phyloP scores from a whole-genome alignment of 441 rosid genomes.

The Pelargonium myrrhifolium region DNA sequence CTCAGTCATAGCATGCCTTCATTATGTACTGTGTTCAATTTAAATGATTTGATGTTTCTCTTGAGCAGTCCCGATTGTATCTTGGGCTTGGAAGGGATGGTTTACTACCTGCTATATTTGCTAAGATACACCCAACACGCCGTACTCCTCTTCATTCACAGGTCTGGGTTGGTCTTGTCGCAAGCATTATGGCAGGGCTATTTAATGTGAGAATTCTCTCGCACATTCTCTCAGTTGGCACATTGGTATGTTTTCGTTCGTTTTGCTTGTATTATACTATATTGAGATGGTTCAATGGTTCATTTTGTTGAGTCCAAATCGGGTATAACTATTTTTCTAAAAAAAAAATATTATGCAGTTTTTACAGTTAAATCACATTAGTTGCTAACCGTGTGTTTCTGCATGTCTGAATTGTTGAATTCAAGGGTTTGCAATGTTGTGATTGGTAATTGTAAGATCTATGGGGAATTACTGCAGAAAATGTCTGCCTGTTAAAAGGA shows the following conservation, averaged over 20 bases:
- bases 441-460: background rate
- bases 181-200: slow-evolving; percentile 67
- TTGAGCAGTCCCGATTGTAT: slow-evolving; percentile 76
- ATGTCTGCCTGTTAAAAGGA: slow-evolving; percentile 3
- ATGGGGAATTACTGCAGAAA: slow-evolving; percentile 4
- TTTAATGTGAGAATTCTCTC: slow-evolving; percentile 79
- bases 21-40: slow-evolving; percentile 11
- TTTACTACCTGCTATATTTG: slow-evolving; percentile 57
- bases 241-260: slow-evolving; percentile 52
- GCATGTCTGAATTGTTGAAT: no score
- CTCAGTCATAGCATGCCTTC: slow-evolving; percentile 13
- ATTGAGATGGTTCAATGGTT: background rate
- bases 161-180: slow-evolving; percentile 88
- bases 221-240: slow-evolving; percentile 93
- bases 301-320: background rate
- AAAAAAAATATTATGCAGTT: no score
- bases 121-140: slow-evolving; percentile 64
- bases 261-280: background rate
- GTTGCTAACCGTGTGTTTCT: no score
- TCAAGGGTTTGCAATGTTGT: background rate
- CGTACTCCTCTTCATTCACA: slow-evolving; percentile 91
- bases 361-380: no score
- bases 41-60: slow-evolving; percentile 25
- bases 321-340: no score
- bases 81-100: slow-evolving; percentile 76